Base-by-base conservation (phyloP, 176 grass and related monocot genomes). In the Aegilops bicornis region DNA sequence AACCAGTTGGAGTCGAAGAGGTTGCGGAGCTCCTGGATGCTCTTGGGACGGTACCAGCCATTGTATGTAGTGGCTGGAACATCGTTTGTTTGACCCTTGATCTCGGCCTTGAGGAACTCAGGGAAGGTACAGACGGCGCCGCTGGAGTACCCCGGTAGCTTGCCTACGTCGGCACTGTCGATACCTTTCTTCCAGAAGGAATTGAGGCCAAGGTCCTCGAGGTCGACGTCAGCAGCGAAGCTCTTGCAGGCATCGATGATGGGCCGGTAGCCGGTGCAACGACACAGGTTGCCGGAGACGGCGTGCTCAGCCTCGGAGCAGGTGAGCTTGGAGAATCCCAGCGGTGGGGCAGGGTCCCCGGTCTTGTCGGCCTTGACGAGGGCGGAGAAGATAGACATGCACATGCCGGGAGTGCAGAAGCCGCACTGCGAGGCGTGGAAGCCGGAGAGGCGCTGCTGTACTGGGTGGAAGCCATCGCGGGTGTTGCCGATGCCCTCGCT, bases 391-490 rank as follows among this genome's bases (percentile, higher is more conserved):
- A 98, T 90, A 60, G 95, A 98, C 87, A 98, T 91, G 59, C 91
- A 98, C 92, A 98, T 95, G 62, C 95, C 92, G 1, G 95, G 95
- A 5, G 92, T 98, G 86, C 95, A 98, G 83, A 98, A 98, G 8
- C 95, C 95, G 36, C 95, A 98, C 70, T 98, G 95, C 4, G 95
- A 98, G 30, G 95, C 95, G 30, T 98, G 95, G 72, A 98, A 98
- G 8, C 92, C 92, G 5, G 93, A 19, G 45, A 98, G 81, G 13
- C 95, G 83, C 42, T 87, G 69, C 65, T 98, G 95, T 65, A 95
- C 92, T 2, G 95, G 59, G 76, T 98, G 95, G 76, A 88, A 98
- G 6, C 92, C 92, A 82, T 93, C 85, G 48, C 78, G 86, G 45
- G 39, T 83, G 84, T 93, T 98, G 79, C 95, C 92, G 22, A 98